A percentile compares a stretch with the other conserved stretches of the same genome.
Conservation (phyloP, 495 filamentous ascomycete genomes). For the Penicillium paradoxum region DNA sequence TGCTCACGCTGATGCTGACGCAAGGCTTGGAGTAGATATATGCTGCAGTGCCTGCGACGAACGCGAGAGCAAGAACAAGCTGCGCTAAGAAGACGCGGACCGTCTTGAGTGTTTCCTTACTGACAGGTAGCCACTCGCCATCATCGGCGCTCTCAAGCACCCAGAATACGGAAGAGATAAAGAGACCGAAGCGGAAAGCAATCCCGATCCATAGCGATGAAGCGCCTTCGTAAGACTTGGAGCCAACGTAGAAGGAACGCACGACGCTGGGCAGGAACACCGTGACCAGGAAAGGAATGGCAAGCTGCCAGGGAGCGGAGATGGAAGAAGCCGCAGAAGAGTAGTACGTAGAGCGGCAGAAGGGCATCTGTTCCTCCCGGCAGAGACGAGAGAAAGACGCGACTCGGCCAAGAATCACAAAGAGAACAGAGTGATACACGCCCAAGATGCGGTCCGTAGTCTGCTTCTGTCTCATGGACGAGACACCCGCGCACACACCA, state of each 20-base stretch:
- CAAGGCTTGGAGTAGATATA: constrained; percentile 74
- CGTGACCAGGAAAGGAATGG: constrained; percentile 69
- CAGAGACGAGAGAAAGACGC: constrained; percentile 90
- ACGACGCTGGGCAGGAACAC: constrained; percentile 72
- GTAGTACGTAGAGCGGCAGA: constrained; percentile 93
- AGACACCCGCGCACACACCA: constrained; percentile 63
- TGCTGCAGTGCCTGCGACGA: constrained; percentile 62
- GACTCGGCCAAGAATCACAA: constrained; percentile 73
- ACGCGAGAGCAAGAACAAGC: constrained; percentile 62
- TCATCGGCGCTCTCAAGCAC: constrained; percentile 86
- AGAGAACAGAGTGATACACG: constrained; percentile 76
- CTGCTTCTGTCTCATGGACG: constrained; percentile 64
- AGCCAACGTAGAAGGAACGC: constrained; percentile 67
- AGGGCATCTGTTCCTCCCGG: constrained; percentile 97
- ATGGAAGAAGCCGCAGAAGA: constrained; percentile 86
- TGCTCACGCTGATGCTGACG: constrained; percentile 52
- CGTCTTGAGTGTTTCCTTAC: constrained; percentile 63
- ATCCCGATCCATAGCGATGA: constrained; percentile 78
- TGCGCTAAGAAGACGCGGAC: constrained; percentile 72
- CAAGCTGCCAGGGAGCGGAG: constrained; percentile 85
- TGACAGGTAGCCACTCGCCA: constrained; percentile 67
- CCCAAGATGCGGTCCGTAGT: constrained; percentile 63
- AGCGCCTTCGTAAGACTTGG: constrained; percentile 78
- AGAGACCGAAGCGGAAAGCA: constrained; percentile 69
- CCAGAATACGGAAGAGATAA: constrained; percentile 82